Evolutionary conservation across 306 rosid genomes (phyloP), one percentile per base, ranked within the genome.

Genomic region (Inga leiocalycina): DNA sequence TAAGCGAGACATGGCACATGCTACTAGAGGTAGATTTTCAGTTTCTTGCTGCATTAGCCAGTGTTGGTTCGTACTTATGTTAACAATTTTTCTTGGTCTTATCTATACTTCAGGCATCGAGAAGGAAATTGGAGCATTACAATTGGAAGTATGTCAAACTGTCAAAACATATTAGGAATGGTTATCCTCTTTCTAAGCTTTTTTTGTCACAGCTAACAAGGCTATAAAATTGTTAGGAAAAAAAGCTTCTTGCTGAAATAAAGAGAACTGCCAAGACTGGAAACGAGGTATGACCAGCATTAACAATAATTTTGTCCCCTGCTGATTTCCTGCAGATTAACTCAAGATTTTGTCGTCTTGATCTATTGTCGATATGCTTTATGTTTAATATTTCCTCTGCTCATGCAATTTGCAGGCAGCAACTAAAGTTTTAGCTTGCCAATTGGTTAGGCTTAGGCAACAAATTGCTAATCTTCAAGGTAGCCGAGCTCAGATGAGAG

Each of bases 401-500:
- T 66, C 45, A 8, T 88, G 70, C 19, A 35, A 84, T 89, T 48
- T 82, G 48, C 90, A 97, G 99, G 91, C 87, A 11, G 99, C 99
- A 35, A 94, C 99, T 76, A 94, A 92, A 85, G 78, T 80, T 85
- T 97, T 97, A 74, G 99, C 99, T 75, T 93, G 98, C 78, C 99
- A 97, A 85, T 86, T 97, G 49, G 78, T 97, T 61, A 93, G 99
- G 90, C 98, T 97, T 73, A 88, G 97, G 90, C 98, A 94, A 85
- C 99, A 97, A 80, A 91, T 97, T 62, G 90, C 97, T 70, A 97
- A 97, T 82, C 95, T 97, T 82, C 99, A 94, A 84, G 97, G 98
- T 56, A 94, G 99, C 91, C 90, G 99, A 86, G 99, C 99, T 90
- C 99, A 97, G 87, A 92, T 97, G 97, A 92, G 98, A 90, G 99